Evolutionary conservation across 169 alveolate species (phyloP).

Genomic region (Plasmodium adleri): DNA sequence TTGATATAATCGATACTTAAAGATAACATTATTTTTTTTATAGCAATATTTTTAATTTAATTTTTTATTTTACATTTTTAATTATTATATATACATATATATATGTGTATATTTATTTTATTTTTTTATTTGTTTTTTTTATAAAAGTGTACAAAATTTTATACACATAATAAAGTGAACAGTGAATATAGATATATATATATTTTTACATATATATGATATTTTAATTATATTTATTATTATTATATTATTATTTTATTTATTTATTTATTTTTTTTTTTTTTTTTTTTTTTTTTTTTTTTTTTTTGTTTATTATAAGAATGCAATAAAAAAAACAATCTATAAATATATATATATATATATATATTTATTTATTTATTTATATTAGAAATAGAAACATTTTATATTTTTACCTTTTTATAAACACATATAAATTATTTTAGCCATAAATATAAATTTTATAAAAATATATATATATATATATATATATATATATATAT

Average conservation of each 20-base stretch:
- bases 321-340: neutral
- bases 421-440: no score
- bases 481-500: no score
- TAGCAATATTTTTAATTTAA: neutral
- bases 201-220: neutral
- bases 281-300: neutral
- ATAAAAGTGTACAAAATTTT: neutral
- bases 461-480: no score
- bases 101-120: neutral
- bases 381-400: no score
- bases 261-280: neutral
- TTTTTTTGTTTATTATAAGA: neutral
- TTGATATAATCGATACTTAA: no score
- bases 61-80: neutral
- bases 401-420: no score
- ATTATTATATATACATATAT: neutral
- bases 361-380: no score
- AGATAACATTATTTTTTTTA: neutral
- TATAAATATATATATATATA: no score
- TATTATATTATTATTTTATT: neutral
- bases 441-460: no score
- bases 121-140: slow-evolving; percentile 8
- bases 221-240: neutral
- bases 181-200: neutral
- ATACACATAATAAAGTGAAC: neutral